Conservation (phyloP, 1,284 basidiomycete genomes). For the Moniliophthora roreri region DNA sequence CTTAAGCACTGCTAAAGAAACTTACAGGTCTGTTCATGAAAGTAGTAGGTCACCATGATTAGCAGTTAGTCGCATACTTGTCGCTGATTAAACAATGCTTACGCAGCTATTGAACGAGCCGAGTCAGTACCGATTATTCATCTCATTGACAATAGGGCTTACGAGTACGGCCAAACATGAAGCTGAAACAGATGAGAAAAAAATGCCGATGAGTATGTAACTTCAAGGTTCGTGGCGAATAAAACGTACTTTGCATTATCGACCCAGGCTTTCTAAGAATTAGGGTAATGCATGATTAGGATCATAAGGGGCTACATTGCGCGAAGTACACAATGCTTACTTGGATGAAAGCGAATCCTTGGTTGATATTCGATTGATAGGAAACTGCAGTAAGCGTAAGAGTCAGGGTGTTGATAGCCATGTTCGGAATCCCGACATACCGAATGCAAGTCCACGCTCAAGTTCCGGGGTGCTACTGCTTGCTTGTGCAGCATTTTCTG, state of each 20-base stretch:
- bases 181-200: background rate
- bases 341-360: slow-evolving; percentile 29
- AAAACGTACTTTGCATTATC: slow-evolving; percentile 21
- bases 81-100: no score
- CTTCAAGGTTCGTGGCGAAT: background rate
- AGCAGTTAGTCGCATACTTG: no score
- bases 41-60: no score
- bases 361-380: slow-evolving; percentile 26
- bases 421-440: slow-evolving; percentile 4
- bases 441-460: slow-evolving; percentile 31
- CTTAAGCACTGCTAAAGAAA: no score
- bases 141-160: background rate
- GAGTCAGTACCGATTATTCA: no score
- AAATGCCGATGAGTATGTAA: background rate
- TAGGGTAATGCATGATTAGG: no score
- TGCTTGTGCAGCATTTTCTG: slow-evolving; percentile 12
- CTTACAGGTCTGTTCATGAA: background rate
- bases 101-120: no score
- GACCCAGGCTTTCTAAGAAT: slow-evolving; percentile 30
- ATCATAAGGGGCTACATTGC: no score
- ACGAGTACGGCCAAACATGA: background rate
- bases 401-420: background rate
- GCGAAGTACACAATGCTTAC: no score
- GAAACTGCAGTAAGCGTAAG: slow-evolving; percentile 13
- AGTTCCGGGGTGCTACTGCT: slow-evolving; percentile 16